phyloP scores from a whole-genome alignment of 225 moss, liverwort and hornwort species.

The Rhytidiadelphus loreus region DNA sequence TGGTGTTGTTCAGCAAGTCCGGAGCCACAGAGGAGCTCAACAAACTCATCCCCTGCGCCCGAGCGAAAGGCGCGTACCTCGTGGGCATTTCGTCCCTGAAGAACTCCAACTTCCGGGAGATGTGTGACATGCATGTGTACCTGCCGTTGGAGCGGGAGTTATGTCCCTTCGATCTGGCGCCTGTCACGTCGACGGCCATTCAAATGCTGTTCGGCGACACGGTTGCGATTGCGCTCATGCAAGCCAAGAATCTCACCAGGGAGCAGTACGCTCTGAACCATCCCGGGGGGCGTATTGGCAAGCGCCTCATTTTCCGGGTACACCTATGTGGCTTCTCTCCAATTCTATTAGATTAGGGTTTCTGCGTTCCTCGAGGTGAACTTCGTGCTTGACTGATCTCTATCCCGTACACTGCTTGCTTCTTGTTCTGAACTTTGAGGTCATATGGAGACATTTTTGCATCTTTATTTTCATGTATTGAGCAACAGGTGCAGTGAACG shows the following conservation, averaged over 20 bases:
- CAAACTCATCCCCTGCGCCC: conserved; percentile 60
- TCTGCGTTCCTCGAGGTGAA: neutral
- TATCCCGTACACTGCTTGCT: neutral
- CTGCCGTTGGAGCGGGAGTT: conserved; percentile 67
- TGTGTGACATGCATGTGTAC: conserved; percentile 76
- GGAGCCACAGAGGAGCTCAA: conserved; percentile 68
- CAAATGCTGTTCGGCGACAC: conserved; percentile 88
- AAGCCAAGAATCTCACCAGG: conserved; percentile 68
- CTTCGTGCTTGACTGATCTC: neutral
- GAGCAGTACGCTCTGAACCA: conserved; percentile 77
- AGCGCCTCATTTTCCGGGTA: conserved; percentile 64
- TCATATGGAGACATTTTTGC: neutral
- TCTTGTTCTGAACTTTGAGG: neutral
- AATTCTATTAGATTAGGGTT: neutral
- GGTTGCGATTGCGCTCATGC: conserved; percentile 77
- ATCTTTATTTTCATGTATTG: neutral
- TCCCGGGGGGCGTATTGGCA: conserved; percentile 76
- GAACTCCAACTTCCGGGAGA: conserved; percentile 25
- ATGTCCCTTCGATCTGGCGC: conserved; percentile 77
- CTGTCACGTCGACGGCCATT: conserved; percentile 75
- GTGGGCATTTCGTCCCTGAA: conserved; percentile 60
- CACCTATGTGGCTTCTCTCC: neutral
- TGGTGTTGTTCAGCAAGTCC: conserved; percentile 67
- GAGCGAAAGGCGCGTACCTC: conserved; percentile 60
- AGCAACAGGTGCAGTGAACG: neutral